Conservation (phyloP, 1,139 yeast species). For the Saccharomyces hybrid region DNA sequence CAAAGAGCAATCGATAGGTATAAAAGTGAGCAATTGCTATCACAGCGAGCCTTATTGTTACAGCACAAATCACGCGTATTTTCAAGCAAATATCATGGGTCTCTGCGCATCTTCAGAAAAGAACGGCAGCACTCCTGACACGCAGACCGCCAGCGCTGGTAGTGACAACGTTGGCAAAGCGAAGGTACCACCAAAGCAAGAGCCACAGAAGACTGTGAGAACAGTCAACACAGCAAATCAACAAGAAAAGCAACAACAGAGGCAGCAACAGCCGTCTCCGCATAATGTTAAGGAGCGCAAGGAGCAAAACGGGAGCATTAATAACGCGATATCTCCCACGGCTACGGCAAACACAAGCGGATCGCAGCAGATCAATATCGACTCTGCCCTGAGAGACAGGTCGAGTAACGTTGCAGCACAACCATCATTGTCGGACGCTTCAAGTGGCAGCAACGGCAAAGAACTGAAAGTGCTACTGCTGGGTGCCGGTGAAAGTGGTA, state of each 20-base stretch:
- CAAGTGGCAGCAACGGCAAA: conserved; percentile 19
- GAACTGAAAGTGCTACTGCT: conserved; percentile 58
- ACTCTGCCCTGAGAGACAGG: not conserved
- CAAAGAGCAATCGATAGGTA: not conserved
- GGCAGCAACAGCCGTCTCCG: conserved; percentile 7
- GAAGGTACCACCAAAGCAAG: not conserved
- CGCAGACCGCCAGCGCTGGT: not conserved
- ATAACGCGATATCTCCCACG: conserved; percentile 4
- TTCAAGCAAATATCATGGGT: not conserved
- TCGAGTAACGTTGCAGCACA: not conserved
- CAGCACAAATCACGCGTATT: not conserved
- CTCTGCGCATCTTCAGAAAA: conserved; percentile 1
- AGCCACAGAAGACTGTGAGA: not conserved
- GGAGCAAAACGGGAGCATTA: conserved; percentile 2
- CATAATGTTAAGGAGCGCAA: not conserved
- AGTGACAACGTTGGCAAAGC: not conserved
- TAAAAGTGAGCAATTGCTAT: not conserved
- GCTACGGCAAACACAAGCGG: conserved; percentile 3
- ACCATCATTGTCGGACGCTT: not conserved
- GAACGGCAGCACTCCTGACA: not conserved
- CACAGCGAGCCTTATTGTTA: not conserved
- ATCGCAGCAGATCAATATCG: conserved; percentile 5
- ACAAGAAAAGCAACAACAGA: not conserved
- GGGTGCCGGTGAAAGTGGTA: conserved; percentile 79
- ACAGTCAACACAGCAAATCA: not conserved